Base-by-base conservation (phyloP, 148 eudicot genomes). In the Pharnaceum exiguum region DNA sequence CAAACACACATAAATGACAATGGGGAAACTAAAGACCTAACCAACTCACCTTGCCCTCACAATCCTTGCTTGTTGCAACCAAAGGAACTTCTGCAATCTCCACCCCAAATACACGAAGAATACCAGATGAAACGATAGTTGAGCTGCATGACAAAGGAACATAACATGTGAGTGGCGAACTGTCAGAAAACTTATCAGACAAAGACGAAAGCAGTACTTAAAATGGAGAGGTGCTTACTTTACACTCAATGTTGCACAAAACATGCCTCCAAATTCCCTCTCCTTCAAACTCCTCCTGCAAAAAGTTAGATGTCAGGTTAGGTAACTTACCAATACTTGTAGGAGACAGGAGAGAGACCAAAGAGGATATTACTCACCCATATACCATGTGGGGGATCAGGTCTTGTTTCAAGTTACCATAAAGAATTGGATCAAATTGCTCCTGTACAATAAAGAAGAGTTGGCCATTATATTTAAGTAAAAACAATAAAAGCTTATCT, bases 321-420 rank as follows among this genome's bases (percentile, higher is more conserved):
- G 43, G 31, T 44, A 32, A 36, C n/a, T 18, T 10, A 36, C 7
- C 10, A 15, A 22, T 46, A 25, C 27, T 46, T 33, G 4, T 48
- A 11, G 19, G n/a, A 26, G 1, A 18, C 46, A 9, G 31, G 47
- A 16, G 28, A 18, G 32, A 2, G 12, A 19, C 9, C 5, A 69
- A 37, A 36, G 19, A 36, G 2, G 5, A 22, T 9, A n/a, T 28
- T 36, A 51, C 79, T 77, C 62, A 91, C 97, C 96, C 97, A 68
- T 82, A 81, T 56, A 91, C 93, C 87, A 91, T 79, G 71, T 74
- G 83, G 4, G 97, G 94, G 45, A 91, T 87, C 61, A 87, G 78
- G 76, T 91, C 94, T 69, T 71, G 70, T 56, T 57, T 71, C 5
- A 77, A 36, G 70, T 75, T 74, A 63, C 79, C 85, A 29, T 59